These are phyloP conservation scores for Melaleuca quinquenervia DNA, from an alignment of 345 rosid species.

Conservation along the genomic window DNA sequence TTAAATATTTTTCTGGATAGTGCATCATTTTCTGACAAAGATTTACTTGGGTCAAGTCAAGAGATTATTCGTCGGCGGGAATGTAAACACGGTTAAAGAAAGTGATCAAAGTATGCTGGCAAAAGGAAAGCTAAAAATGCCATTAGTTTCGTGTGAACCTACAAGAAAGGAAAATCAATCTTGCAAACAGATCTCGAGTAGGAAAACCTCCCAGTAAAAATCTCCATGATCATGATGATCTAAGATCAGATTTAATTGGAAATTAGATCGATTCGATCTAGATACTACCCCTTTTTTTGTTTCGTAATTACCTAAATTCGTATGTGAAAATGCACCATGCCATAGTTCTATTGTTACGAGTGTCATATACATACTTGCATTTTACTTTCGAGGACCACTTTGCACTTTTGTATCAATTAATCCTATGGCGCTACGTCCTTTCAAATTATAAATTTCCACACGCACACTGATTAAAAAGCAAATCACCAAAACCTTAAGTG, in stretches of 20 bases:
- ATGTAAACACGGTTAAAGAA: background rate
- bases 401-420: background rate
- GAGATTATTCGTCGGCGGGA: background rate
- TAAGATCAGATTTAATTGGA: background rate
- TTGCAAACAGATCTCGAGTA: background rate
- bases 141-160: background rate
- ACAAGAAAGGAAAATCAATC: background rate
- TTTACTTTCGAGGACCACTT: background rate
- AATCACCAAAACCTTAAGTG: background rate
- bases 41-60: background rate
- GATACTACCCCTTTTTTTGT: background rate
- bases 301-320: background rate
- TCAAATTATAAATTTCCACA: background rate
- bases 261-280: background rate
- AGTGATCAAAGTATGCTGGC: background rate
- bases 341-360: background rate
- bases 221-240: background rate
- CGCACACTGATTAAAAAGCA: background rate
- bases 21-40: background rate
- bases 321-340: background rate
- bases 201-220: background rate
- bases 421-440: background rate
- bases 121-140: background rate
- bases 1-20: background rate
- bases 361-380: background rate